phyloP scores from a whole-genome alignment of 2,329 filamentous ascomycete genomes.

The Didymella keratinophila region DNA sequence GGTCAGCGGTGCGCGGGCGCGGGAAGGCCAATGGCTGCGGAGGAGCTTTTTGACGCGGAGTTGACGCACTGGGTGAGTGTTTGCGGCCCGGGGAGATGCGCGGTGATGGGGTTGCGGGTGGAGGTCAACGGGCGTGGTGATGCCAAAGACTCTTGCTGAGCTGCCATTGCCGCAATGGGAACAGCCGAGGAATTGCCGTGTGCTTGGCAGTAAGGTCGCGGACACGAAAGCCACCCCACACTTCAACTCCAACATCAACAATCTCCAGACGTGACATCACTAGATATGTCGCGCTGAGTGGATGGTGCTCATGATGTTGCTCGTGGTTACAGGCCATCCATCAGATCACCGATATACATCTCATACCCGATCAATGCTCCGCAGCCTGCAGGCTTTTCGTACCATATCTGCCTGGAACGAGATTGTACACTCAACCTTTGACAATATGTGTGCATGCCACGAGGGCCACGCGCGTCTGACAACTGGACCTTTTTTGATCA shows the following conservation, averaged over 20 bases:
- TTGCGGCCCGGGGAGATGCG: constrained; percentile 45
- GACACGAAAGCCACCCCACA: not conserved
- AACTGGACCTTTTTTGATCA: not conserved
- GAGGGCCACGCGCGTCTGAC: not conserved
- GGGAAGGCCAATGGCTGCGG: constrained; percentile 37
- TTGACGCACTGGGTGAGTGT: constrained; percentile 44
- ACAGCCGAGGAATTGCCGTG: constrained; percentile 36
- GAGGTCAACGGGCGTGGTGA: constrained; percentile 37
- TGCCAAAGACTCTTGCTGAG: constrained; percentile 42
- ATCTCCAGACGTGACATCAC: not conserved
- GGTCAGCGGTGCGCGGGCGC: constrained; percentile 41
- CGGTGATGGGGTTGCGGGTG: constrained; percentile 45
- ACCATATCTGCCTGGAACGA: not conserved
- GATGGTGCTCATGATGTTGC: not conserved
- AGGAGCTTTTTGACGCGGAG: constrained; percentile 24
- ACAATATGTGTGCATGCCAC: not conserved
- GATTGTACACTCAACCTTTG: not conserved
- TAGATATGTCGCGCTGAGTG: not conserved
- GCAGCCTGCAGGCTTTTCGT: not conserved
- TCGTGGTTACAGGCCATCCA: not conserved
- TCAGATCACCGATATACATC: not conserved
- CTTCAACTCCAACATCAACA: not conserved
- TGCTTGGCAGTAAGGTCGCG: constrained; percentile 23
- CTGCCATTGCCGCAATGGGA: constrained; percentile 25
- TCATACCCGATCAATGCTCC: not conserved